phyloP scores from a whole-genome alignment of 1,139 yeast species.

The Scheffersomyces titani region DNA sequence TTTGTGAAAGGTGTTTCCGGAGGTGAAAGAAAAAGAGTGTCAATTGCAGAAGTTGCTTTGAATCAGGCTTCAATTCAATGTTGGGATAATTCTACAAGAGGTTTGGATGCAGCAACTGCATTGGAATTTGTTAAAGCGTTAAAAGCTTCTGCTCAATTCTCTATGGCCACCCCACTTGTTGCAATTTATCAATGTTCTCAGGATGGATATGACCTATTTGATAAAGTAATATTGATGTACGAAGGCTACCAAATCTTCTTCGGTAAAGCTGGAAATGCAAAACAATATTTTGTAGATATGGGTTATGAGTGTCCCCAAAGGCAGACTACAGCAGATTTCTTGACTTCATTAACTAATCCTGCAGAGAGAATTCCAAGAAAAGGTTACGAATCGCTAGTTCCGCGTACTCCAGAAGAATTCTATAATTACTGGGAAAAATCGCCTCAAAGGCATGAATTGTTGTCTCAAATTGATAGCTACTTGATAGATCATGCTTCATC shows the following conservation, averaged over 20 bases:
- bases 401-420: constrained; percentile 27
- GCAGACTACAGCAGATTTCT: constrained; percentile 57
- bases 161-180: constrained; percentile 40
- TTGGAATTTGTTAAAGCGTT: constrained; percentile 46
- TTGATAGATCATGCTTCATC: constrained; percentile 7
- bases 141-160: constrained; percentile 35
- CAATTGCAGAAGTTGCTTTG: constrained; percentile 43
- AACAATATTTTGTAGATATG: constrained; percentile 44
- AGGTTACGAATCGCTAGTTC: constrained; percentile 46
- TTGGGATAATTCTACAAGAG: constrained; percentile 68
- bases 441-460: constrained; percentile 16
- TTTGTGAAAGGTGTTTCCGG: constrained; percentile 43
- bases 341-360: constrained; percentile 72
- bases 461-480: constrained; percentile 19
- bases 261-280: constrained; percentile 43
- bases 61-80: constrained; percentile 46
- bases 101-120: constrained; percentile 62
- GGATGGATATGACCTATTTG: constrained; percentile 46
- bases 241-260: constrained; percentile 47
- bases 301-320: constrained; percentile 66
- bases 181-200: constrained; percentile 51
- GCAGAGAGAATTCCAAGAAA: constrained; percentile 55
- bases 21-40: constrained; percentile 48
- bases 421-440: constrained; percentile 26
- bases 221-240: constrained; percentile 42